A percentile compares a stretch with the other conserved stretches of the same genome.
These are phyloP conservation scores for Hemisphaericaspora subhashii DNA, from an alignment of 1,139 yeast genomes.

Conservation along the genomic window DNA sequence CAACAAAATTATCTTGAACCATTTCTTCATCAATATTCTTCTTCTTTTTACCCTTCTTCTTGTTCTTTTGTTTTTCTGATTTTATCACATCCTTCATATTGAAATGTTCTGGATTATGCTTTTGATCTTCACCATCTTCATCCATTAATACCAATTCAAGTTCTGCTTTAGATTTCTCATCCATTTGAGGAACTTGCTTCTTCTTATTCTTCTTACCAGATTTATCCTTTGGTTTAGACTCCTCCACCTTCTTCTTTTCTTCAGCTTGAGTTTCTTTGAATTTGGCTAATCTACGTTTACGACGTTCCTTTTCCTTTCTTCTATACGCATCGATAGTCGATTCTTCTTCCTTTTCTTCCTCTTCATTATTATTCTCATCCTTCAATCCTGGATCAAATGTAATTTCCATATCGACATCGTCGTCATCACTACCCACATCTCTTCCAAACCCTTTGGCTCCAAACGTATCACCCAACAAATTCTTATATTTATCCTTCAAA, in stretches of 20 bases:
- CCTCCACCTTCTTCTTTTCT: conserved; percentile 22
- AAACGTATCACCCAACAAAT: conserved; percentile 53
- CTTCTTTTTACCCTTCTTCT: conserved; percentile 38
- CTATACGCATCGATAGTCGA: conserved; percentile 78
- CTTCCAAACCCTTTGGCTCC: conserved; percentile 27
- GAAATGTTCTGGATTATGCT: conserved; percentile 58
- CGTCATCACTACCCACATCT: conserved; percentile 54
- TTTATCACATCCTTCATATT: conserved; percentile 76
- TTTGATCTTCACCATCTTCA: conserved; percentile 54
- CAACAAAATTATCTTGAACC: conserved; percentile 63
- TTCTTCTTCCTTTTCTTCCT: conserved; percentile 63
- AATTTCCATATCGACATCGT: conserved; percentile 89
- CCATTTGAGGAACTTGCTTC: conserved; percentile 19
- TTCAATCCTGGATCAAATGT: conserved; percentile 89
- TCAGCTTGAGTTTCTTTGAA: conserved; percentile 54
- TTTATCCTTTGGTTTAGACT: conserved; percentile 25
- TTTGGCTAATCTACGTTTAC: conserved; percentile 75
- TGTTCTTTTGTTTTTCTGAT: conserved; percentile 69
- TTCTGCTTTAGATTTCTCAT: conserved; percentile 60
- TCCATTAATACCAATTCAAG: conserved; percentile 66
- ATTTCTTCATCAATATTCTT: conserved; percentile 42
- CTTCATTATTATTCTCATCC: conserved; percentile 36
- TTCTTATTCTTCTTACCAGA: conserved; percentile 21
- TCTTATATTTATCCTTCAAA: conserved; percentile 62
- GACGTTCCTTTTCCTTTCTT: conserved; percentile 91